Percentiles rank a stretch among this genome's conserved stretches.
Conservation (phyloP, 352 stramenopile genomes). For the Phytophthora boehmeriae region DNA sequence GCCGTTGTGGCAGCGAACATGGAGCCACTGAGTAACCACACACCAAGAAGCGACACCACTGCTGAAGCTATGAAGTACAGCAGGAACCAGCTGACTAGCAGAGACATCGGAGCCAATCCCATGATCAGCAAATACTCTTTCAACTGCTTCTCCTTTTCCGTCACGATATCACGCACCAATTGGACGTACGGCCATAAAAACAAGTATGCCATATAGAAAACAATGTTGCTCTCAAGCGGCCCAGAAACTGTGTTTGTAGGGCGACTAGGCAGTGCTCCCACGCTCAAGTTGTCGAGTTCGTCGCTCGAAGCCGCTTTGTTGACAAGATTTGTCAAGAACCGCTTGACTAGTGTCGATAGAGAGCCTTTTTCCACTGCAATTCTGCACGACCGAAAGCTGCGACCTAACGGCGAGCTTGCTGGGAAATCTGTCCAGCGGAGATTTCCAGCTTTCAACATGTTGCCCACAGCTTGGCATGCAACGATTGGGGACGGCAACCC, state of each 20-base stretch:
- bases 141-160: constrained; percentile 91
- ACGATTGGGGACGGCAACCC: constrained; percentile 16
- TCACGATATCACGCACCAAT: constrained; percentile 86
- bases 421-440: constrained; percentile 60
- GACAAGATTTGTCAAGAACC: constrained; percentile 49
- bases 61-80: constrained; percentile 77
- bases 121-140: constrained; percentile 92
- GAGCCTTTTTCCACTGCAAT: constrained; percentile 25
- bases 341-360: constrained; percentile 27
- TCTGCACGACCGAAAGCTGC: constrained; percentile 34
- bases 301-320: constrained; percentile 36
- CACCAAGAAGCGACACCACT: constrained; percentile 53
- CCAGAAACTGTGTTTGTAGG: constrained; percentile 50
- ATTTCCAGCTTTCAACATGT: constrained; percentile 45
- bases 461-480: constrained; percentile 45
- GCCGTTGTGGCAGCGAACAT: constrained; percentile 64
- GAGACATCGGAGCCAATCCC: constrained; percentile 72
- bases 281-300: constrained; percentile 46
- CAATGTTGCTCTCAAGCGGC: constrained; percentile 64
- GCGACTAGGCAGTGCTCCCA: constrained; percentile 45
- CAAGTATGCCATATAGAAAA: constrained; percentile 75
- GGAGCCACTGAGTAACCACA: constrained; percentile 54
- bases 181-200: constrained; percentile 89
- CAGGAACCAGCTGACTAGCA: constrained; percentile 81
- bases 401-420: constrained; percentile 34